Percentiles rank a stretch among this genome's conserved stretches.
Evolutionary conservation across 169 alveolate species (phyloP).

Genomic region (Babesia ovata): DNA sequence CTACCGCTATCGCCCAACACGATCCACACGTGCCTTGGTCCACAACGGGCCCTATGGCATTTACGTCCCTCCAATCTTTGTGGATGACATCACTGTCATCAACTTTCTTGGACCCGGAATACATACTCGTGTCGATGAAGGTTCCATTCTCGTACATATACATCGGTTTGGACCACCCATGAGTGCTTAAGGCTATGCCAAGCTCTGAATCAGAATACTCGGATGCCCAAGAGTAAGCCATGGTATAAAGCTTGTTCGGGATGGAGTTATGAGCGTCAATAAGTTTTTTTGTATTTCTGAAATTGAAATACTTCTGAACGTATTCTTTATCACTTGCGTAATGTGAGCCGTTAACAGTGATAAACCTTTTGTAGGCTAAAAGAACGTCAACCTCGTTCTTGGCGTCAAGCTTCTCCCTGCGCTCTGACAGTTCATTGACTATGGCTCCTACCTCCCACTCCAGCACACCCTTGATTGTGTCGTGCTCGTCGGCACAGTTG

Average conservation of each 20-base stretch:
- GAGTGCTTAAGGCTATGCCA: neutral
- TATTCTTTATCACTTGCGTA: conserved; percentile 34
- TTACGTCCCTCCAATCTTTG: conserved; percentile 73
- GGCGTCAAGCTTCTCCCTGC: neutral
- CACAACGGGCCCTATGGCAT: conserved; percentile 74
- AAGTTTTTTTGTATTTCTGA: conserved; percentile 25
- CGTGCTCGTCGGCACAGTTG: neutral
- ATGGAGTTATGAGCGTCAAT: conserved; percentile 60
- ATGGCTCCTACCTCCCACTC: conserved; percentile 36
- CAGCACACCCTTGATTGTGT: neutral
- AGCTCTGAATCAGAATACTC: conserved; percentile 14
- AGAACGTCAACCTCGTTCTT: conserved; percentile 50
- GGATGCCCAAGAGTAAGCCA: conserved; percentile 28
- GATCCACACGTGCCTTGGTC: conserved; percentile 85
- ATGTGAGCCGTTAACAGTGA: conserved; percentile 14
- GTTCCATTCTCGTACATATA: conserved; percentile 7
- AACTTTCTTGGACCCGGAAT: conserved; percentile 1
- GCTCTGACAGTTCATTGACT: neutral
- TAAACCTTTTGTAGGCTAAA: conserved; percentile 37
- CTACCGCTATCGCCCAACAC: conserved; percentile 87
- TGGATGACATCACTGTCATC: neutral
- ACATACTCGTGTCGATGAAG: conserved; percentile 23
- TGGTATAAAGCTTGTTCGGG: conserved; percentile 36
- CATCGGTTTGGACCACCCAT: neutral
- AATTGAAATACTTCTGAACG: conserved; percentile 36